Conservation (phyloP, 2,329 filamentous ascomycete genomes). For the Diaporthe australafricana region DNA sequence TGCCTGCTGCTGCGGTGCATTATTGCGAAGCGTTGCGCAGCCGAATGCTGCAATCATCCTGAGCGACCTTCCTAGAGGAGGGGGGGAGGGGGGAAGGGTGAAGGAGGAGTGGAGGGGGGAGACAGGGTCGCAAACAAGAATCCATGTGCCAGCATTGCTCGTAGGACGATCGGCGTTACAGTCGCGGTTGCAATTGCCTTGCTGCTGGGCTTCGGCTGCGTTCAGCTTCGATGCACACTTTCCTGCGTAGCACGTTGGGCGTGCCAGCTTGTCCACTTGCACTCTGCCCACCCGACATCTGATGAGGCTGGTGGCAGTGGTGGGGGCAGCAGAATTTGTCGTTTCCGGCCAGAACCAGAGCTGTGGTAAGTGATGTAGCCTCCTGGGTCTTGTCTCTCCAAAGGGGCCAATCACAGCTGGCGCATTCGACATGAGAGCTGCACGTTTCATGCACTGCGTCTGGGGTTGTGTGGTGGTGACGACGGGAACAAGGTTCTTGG, state of each 20-base stretch:
- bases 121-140: not conserved
- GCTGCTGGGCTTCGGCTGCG: not conserved
- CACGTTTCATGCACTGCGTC: constrained; percentile 28
- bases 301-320: constrained; percentile 16
- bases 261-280: not conserved
- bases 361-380: constrained; percentile 30
- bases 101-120: not conserved
- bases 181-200: not conserved
- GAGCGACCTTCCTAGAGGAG: constrained; percentile 21
- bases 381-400: constrained; percentile 10
- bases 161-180: constrained; percentile 7
- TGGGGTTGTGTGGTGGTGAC: constrained; percentile 24
- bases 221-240: not conserved
- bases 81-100: not conserved
- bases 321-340: constrained; percentile 25
- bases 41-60: not conserved
- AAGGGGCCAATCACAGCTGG: constrained; percentile 12
- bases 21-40: not conserved
- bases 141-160: constrained; percentile 2
- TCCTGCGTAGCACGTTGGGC: constrained; percentile 2
- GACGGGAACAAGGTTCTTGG: constrained; percentile 18
- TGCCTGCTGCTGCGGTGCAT: not conserved
- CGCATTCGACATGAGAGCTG: constrained; percentile 25
- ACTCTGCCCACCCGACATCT: not conserved
- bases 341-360: constrained; percentile 26